Evolutionary conservation across 148 eudicot species (phyloP).

Genomic region (Fagopyrum homotropicum): DNA sequence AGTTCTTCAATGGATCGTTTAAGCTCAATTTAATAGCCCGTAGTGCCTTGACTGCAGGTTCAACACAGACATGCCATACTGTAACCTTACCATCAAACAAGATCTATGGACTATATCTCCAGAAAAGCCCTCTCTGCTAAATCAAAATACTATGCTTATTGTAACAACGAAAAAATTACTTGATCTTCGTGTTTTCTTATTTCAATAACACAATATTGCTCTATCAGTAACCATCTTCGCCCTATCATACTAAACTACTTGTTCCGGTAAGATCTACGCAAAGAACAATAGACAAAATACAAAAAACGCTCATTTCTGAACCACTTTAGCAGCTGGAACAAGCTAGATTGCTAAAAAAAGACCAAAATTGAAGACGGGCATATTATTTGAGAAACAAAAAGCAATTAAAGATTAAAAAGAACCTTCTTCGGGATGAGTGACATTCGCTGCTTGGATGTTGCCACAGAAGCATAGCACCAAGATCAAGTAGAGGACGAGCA

Average conservation of each 20-base stretch:
- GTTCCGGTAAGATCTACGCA: not conserved
- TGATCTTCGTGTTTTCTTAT: not conserved
- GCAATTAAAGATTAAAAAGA: not conserved
- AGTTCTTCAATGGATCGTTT: conserved; percentile 28
- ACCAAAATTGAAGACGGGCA: not conserved
- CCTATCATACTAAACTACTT: not conserved
- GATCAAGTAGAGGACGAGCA: not conserved
- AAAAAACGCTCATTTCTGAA: not conserved
- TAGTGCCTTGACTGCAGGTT: conserved; percentile 29
- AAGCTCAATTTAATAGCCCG: conserved; percentile 22
- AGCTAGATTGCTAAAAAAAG: not conserved
- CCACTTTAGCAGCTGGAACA: not conserved
- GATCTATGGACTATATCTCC: not conserved
- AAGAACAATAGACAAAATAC: not conserved
- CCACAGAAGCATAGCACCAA: not conserved
- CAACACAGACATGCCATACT: not conserved
- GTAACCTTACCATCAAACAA: not conserved
- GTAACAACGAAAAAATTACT: not conserved
- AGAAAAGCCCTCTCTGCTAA: not conserved
- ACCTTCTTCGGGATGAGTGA: conserved; percentile 8
- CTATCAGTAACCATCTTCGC: not conserved
- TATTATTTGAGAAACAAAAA: not conserved
- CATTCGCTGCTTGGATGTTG: not conserved
- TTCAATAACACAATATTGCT: too few relatives aligned
- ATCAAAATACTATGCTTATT: not conserved